Evolutionary conservation across 176 grass and related monocot species (phyloP).

Genomic region (Bromus sterilis): DNA sequence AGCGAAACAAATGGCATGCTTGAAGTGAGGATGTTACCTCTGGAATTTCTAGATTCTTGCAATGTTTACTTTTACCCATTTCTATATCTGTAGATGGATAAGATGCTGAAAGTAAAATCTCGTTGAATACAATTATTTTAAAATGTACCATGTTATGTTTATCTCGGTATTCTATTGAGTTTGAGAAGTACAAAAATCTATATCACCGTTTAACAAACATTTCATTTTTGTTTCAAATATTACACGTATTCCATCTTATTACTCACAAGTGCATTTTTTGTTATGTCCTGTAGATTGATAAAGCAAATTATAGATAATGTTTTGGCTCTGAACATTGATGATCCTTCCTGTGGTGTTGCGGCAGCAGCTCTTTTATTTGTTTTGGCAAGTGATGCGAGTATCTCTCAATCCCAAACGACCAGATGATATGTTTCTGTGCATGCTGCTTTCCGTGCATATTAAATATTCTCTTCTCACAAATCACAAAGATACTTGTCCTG

Average conservation of each 20-base stretch:
- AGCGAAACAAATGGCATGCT: background rate
- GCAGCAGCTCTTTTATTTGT: slow-evolving; percentile 85
- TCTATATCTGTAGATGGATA: background rate
- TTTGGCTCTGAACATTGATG: slow-evolving; percentile 83
- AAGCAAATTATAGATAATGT: slow-evolving; percentile 68
- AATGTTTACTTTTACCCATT: background rate
- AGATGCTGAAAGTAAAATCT: background rate
- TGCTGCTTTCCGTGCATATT: background rate
- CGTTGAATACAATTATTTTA: background rate
- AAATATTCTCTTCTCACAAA: background rate
- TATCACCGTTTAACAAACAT: background rate
- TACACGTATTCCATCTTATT: slow-evolving; percentile 6
- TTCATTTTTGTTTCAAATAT: background rate
- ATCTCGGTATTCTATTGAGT: background rate
- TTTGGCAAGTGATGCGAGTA: slow-evolving; percentile 94
- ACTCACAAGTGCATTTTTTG: slow-evolving; percentile 16
- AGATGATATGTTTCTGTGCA: background rate
- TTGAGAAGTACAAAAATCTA: background rate
- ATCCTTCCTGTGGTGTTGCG: slow-evolving; percentile 63
- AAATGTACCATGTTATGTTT: background rate
- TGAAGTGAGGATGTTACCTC: background rate
- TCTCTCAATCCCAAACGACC: slow-evolving; percentile 11
- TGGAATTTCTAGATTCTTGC: background rate
- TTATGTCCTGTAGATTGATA: slow-evolving; percentile 50
- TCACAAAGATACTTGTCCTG: background rate